A percentile compares a stretch with the other conserved stretches of the same genome.
Conservation (phyloP, 306 rosid genomes). For the Quercus engelmannii region DNA sequence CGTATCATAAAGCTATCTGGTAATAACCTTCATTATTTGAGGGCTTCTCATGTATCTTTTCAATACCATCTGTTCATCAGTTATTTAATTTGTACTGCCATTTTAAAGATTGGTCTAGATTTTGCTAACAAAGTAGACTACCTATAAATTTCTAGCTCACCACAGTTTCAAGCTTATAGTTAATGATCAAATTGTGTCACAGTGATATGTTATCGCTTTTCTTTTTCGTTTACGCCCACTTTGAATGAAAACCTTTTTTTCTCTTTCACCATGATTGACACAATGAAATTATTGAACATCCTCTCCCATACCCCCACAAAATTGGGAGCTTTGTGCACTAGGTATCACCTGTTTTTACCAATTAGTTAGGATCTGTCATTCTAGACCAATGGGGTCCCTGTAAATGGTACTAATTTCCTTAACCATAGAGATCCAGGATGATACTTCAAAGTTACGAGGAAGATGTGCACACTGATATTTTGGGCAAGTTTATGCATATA, state of each 20-base stretch:
- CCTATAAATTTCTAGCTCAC: background rate
- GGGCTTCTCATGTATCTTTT: constrained; percentile 16
- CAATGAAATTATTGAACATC: background rate
- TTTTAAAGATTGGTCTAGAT: background rate
- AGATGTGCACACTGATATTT: background rate
- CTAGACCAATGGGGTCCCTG: background rate
- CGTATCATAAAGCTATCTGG: constrained; percentile 19
- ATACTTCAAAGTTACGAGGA: background rate
- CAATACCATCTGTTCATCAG: background rate
- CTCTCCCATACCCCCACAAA: too few relatives aligned
- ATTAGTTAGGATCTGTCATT: background rate
- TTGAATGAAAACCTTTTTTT: background rate
- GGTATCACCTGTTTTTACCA: background rate
- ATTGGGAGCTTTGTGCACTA: too few relatives aligned
- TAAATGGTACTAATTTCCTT: background rate
- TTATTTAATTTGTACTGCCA: background rate
- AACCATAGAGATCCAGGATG: background rate
- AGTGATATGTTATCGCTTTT: background rate
- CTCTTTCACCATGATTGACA: background rate
- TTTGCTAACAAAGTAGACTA: background rate
- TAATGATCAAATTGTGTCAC: background rate
- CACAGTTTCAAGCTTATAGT: background rate
- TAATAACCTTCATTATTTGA: constrained; percentile 15
- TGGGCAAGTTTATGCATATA: background rate
- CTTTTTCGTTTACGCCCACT: too few relatives aligned